Percentiles rank a stretch among this genome's conserved stretches.
These are phyloP conservation scores for Zygosaccharomyces pseudobailii DNA, from an alignment of 1,139 yeast species.

Conservation along the genomic window DNA sequence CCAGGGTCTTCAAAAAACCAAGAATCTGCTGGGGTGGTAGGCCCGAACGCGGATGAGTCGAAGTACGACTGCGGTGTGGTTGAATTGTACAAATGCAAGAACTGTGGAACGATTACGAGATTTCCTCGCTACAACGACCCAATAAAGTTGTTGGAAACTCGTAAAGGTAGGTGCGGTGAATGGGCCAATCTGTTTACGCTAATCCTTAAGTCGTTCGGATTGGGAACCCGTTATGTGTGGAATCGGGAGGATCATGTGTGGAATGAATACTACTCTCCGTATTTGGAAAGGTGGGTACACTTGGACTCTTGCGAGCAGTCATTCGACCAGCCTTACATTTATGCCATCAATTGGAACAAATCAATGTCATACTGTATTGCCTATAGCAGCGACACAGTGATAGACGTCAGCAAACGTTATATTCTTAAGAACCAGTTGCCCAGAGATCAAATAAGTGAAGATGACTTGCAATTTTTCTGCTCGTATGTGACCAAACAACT, in stretches of 20 bases:
- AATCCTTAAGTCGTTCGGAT: constrained; percentile 61
- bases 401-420: constrained; percentile 69
- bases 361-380: constrained; percentile 85
- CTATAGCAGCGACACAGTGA: constrained; percentile 52
- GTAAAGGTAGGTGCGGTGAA: constrained; percentile 89
- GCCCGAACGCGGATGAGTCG: constrained; percentile 42
- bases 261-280: constrained; percentile 78
- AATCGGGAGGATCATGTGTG: constrained; percentile 93
- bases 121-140: constrained; percentile 80
- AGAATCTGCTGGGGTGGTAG: constrained; percentile 33
- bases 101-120: constrained; percentile 45
- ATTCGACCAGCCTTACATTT: constrained; percentile 73
- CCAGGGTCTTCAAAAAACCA: constrained; percentile 33
- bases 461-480: constrained; percentile 39
- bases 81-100: constrained; percentile 59
- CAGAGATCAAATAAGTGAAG: constrained; percentile 44
- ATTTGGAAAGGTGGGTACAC: constrained; percentile 72
- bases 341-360: constrained; percentile 87
- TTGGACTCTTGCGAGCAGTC: constrained; percentile 86
- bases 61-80: constrained; percentile 43
- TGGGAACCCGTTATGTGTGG: constrained; percentile 70
- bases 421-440: constrained; percentile 52
- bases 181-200: constrained; percentile 86
- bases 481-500: constrained; percentile 38
- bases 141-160: constrained; percentile 50